Evolutionary conservation across 208 protist genomes (phyloP).

Genomic region (Leishmania amazonensis): DNA sequence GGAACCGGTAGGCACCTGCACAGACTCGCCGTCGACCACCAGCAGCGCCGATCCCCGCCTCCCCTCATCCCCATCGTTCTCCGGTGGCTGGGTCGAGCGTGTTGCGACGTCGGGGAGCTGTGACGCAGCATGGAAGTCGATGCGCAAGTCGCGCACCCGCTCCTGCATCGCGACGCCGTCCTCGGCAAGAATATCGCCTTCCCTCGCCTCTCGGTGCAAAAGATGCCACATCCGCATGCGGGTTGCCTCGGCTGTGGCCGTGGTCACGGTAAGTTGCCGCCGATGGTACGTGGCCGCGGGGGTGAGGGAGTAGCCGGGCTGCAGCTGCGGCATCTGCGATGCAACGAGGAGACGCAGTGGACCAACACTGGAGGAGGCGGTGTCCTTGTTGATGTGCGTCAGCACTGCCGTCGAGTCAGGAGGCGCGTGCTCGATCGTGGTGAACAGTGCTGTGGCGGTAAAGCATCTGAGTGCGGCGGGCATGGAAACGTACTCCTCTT

Average conservation of each 20-base stretch:
- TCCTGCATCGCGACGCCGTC: conserved; percentile 75
- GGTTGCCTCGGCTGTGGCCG: conserved; percentile 53
- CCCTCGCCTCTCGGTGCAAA: conserved; percentile 65
- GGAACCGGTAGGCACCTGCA: conserved; percentile 46
- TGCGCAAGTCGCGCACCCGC: conserved; percentile 36
- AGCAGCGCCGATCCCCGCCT: conserved; percentile 23
- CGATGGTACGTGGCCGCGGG: conserved; percentile 58
- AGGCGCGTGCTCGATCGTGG: conserved; percentile 34
- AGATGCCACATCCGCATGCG: conserved; percentile 80
- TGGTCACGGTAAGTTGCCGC: conserved; percentile 45
- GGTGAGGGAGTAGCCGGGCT: conserved; percentile 69
- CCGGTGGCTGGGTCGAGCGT: not conserved
- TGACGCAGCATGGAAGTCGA: conserved; percentile 31
- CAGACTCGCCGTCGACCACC: conserved; percentile 65
- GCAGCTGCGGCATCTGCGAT: conserved; percentile 78
- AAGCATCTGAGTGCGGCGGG: conserved; percentile 45
- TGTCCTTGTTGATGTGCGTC: conserved; percentile 6
- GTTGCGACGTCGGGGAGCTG: conserved; percentile 7
- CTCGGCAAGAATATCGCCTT: conserved; percentile 63
- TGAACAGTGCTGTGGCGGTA: conserved; percentile 52
- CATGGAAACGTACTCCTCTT: conserved; percentile 66
- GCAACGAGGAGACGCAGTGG: conserved; percentile 63
- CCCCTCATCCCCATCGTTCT: not conserved
- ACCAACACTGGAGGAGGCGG: not conserved
- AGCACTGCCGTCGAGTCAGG: conserved; percentile 37